Conservation (phyloP, 345 rosid genomes). For the Citrus unshiu region DNA sequence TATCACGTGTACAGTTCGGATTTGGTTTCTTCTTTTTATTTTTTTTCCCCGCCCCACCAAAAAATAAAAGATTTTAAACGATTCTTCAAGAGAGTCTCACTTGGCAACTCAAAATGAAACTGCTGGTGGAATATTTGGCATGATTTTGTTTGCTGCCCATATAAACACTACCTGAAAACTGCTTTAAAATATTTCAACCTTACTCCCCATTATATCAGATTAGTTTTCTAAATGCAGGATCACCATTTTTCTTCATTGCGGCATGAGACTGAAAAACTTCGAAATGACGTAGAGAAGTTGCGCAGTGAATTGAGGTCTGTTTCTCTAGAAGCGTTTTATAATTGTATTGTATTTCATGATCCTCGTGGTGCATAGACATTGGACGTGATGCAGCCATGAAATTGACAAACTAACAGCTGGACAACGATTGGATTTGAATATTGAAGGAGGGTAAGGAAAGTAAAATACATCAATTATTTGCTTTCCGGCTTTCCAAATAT, state of each 20-base stretch:
- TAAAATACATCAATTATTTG: neutral
- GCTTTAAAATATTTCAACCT: neutral
- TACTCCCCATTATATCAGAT: neutral
- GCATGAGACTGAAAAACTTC: too few relatives aligned
- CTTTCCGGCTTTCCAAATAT: too few relatives aligned
- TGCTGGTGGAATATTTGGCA: neutral
- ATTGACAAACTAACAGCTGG: too few relatives aligned
- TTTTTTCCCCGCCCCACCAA: neutral
- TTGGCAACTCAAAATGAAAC: neutral
- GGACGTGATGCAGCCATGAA: too few relatives aligned
- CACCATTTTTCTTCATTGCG: too few relatives aligned
- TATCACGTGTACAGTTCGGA: neutral
- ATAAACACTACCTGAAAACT: neutral
- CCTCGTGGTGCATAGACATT: too few relatives aligned
- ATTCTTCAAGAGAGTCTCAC: neutral
- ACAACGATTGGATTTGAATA: neutral
- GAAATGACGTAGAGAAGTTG: too few relatives aligned
- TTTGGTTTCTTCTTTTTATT: neutral
- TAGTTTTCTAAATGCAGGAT: neutral
- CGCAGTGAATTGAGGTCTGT: too few relatives aligned
- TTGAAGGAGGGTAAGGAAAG: constrained; percentile 75
- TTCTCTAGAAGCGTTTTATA: too few relatives aligned
- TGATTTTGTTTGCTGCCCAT: neutral
- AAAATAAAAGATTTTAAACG: neutral
- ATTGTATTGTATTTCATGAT: too few relatives aligned